Conservation (phyloP, 495 filamentous ascomycete genomes). For the Annulohypoxylon nitens region DNA sequence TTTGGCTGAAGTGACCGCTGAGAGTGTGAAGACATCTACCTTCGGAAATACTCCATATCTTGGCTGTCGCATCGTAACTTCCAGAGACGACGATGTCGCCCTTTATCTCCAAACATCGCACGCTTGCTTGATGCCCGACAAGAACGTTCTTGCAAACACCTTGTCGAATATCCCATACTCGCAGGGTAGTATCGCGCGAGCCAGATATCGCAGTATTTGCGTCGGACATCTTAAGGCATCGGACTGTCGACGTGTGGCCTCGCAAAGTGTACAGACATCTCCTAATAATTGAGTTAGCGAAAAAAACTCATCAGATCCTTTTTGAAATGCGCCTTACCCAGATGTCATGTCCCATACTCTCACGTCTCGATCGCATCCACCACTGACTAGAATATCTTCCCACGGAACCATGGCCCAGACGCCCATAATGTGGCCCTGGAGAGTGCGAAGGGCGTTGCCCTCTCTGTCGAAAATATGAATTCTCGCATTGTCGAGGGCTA, state of each 20-base stretch:
- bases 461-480: constrained; percentile 98
- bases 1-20: constrained; percentile 97
- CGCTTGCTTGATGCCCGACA: constrained; percentile 95
- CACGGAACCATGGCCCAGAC: constrained; percentile 99
- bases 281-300: constrained; percentile 54
- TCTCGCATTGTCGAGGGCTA: constrained; percentile 97
- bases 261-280: constrained; percentile 84
- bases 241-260: constrained; percentile 95
- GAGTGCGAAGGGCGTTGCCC: constrained; percentile 85
- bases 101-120: constrained; percentile 94
- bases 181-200: constrained; percentile 91
- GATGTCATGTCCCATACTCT: constrained; percentile 97
- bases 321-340: constrained; percentile 71
- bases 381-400: constrained; percentile 95
- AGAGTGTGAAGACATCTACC: constrained; percentile 90
- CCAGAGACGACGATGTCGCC: constrained; percentile 96
- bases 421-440: constrained; percentile 97
- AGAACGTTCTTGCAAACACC: constrained; percentile 92
- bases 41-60: constrained; percentile 96
- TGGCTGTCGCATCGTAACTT: constrained; percentile 96
- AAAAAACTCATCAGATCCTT: background rate
- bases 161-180: constrained; percentile 93
- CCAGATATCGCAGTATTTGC: constrained; percentile 93
- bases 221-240: constrained; percentile 98
- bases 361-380: constrained; percentile 96